Evolutionary conservation across 129 eudicot genomes (phyloP).

Genomic region (Artemisia annua): DNA sequence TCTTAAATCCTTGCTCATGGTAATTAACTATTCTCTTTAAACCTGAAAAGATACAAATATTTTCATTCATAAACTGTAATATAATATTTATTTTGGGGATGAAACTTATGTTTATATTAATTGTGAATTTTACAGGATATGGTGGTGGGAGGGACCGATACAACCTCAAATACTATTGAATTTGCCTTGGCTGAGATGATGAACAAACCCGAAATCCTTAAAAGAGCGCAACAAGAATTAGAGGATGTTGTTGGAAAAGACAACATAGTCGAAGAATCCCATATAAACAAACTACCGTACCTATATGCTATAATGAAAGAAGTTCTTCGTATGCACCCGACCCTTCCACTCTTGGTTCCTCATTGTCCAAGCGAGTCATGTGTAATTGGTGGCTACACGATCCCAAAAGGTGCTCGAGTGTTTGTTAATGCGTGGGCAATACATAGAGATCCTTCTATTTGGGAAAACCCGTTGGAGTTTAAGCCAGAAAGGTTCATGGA

Average conservation of each 20-base stretch:
- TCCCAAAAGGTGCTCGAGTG: conserved; percentile 58
- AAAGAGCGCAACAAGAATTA: conserved; percentile 51
- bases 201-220: conserved; percentile 43
- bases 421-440: conserved; percentile 54
- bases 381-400: conserved; percentile 48
- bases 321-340: conserved; percentile 53
- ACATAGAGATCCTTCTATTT: conserved; percentile 51
- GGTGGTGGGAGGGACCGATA: conserved; percentile 69
- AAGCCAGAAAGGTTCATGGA: conserved; percentile 53
- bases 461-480: conserved; percentile 52
- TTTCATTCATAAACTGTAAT: too few species aligned
- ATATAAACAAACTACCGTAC: conserved; percentile 50
- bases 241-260: conserved; percentile 49
- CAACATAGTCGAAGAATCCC: conserved; percentile 53
- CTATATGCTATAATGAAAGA: conserved; percentile 63
- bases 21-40: background rate
- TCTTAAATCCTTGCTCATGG: conserved; percentile 69
- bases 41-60: too few species aligned
- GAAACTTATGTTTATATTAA: too few species aligned
- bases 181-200: conserved; percentile 64
- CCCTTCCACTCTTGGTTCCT: conserved; percentile 61
- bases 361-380: conserved; percentile 58
- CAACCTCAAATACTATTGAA: conserved; percentile 53
- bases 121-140: conserved; percentile 43
- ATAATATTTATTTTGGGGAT: too few species aligned